A percentile compares a stretch with the other conserved stretches of the same genome.
phyloP scores from a whole-genome alignment of 805 yeast genomes.

The Schwanniomyces occidentalis region DNA sequence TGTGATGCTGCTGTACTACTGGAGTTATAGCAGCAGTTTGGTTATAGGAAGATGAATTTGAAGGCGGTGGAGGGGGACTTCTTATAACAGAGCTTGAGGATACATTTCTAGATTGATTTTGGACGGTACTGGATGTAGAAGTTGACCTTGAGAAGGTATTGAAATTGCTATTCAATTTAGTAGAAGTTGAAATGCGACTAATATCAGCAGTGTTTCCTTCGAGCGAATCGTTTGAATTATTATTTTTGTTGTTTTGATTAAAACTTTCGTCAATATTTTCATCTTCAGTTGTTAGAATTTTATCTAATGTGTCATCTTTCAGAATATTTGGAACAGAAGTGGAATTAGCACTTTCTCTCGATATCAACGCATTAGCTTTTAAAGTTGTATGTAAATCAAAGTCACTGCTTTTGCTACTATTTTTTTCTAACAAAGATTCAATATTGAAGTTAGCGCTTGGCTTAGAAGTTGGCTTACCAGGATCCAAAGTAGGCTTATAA shows the following conservation, averaged over 20 bases:
- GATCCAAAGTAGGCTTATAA: conserved; percentile 44
- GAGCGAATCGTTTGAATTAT: too few relatives aligned
- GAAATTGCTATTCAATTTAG: too few relatives aligned
- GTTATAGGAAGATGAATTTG: conserved; percentile 8
- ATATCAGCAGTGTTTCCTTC: too few relatives aligned
- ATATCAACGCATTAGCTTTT: conserved; percentile 8
- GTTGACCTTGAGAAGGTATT: too few relatives aligned
- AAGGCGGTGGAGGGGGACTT: conserved; percentile 20
- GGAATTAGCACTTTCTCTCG: conserved; percentile 3
- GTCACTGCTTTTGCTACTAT: conserved; percentile 9
- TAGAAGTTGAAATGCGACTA: too few relatives aligned
- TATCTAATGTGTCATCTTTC: conserved; percentile 24
- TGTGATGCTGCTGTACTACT: conserved; percentile 5
- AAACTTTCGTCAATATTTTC: conserved; percentile 30
- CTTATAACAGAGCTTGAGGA: conserved; percentile 25
- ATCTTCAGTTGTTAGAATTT: conserved; percentile 33
- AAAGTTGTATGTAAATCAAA: conserved; percentile 2
- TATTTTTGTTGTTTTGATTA: too few relatives aligned
- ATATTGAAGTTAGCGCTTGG: conserved; percentile 17
- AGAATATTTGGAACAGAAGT: conserved; percentile 15
- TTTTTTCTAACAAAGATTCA: conserved; percentile 17
- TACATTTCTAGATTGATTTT: conserved; percentile 11
- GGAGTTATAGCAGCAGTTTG: conserved; percentile 12
- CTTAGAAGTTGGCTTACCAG: conserved; percentile 38
- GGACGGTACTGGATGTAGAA: too few relatives aligned